Base-by-base conservation (phyloP, 306 rosid genomes). In the Echinosophora koreensis region DNA sequence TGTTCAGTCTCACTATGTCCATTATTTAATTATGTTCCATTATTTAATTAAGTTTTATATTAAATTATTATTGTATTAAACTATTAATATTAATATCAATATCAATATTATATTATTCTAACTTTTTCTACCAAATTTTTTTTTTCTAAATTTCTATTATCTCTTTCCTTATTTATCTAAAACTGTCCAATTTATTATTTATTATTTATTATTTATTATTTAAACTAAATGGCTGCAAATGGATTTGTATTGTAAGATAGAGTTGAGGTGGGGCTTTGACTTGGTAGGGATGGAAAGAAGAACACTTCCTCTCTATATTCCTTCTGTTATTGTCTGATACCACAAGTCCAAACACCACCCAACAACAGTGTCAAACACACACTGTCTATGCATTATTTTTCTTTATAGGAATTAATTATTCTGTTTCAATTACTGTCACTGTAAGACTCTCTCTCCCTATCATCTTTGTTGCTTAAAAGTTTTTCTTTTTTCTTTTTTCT, bases 321-420 rank as follows among this genome's bases (percentile, higher is more conserved):
- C 32, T 67, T 39, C 81, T 73, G 75, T 67, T 82, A 77, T 83
- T 86, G 89, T 91, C 87, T 66, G 64, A 54, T 32, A 80, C 82
- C 86, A 55, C 47, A 82, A 64, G 52, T 66, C 83, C 90, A 66
- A 57, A 74, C 81, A 66, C 66, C 54, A 62, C 77, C 37, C 51
- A 15, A 35, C 61, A 9, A 34, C 50, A 14, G 7, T 35, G 46
- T 71, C 85, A 69, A 74, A 54, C 79, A 46, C 51, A 78, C 84
- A 30, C 32, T 22, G 22, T 22, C 32, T 44, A 8, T 37, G 14
- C 44, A 35, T 62, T 52, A 55, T 2, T 30, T 68, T 58, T 34
- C 42, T 63, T 42, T 63, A 3, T 13, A 35, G 28, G 8, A n/a
- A 37, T 35, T 4, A 35, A 35, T 35, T 35, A 35, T 69, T 42